phyloP scores from a whole-genome alignment of 441 rosid genomes.

The Syzygium malaccense region DNA sequence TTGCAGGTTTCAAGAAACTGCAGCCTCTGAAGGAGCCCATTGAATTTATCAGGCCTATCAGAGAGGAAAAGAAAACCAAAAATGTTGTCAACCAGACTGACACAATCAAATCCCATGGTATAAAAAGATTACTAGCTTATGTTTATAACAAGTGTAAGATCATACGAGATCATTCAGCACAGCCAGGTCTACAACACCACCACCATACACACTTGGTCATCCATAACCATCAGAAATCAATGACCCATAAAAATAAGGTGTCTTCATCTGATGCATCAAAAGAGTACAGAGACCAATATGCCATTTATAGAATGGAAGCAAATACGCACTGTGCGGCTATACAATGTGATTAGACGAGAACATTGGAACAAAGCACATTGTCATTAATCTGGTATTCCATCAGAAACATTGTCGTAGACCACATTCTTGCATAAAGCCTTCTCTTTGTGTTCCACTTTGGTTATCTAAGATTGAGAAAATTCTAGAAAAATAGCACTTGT shows the following conservation, averaged over 20 bases:
- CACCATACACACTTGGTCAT: neutral
- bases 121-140: neutral
- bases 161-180: neutral
- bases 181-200: neutral
- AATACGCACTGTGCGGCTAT: neutral
- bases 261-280: neutral
- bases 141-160: neutral
- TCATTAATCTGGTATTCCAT: neutral
- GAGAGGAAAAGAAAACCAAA: neutral
- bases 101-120: neutral
- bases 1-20: slow-evolving; percentile 31
- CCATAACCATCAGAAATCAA: neutral
- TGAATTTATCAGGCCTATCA: slow-evolving; percentile 49
- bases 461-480: neutral
- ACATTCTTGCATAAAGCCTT: neutral
- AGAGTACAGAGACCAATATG: neutral
- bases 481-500: neutral
- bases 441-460: neutral
- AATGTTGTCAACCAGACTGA: neutral
- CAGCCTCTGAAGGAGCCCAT: slow-evolving; percentile 47
- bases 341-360: neutral
- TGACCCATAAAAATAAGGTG: neutral
- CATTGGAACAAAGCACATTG: neutral
- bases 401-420: neutral
- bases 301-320: neutral